Base-by-base conservation (phyloP, 1,139 yeast species). In the Yueomyces sp. region DNA sequence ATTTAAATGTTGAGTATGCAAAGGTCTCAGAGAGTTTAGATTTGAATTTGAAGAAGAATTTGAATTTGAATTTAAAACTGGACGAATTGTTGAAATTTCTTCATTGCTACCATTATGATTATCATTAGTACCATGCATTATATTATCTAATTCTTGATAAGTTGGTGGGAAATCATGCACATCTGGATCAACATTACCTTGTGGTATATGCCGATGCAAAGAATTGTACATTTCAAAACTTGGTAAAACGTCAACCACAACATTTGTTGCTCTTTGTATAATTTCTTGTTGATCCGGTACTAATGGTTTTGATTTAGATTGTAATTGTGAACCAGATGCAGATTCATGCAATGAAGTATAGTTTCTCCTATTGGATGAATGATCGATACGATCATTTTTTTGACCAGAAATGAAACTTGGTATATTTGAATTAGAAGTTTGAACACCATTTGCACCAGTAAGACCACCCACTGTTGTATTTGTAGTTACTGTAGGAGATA, bases 211-310 rank as follows among this genome's bases (percentile, higher is more conserved):
- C 40, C 62, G 52, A 40, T 59, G 63, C 43, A 60, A 44, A 3
- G 59, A 52, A 39, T 60, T 59, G 42, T 59, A 60, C 53, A 60
- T 54, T 39, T 60, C 63, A 42, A 60, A 60, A 2, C 63, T 59
- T 1, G 64, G 64, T 12, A 60, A 41, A 8, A 60, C 59, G 37
- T 60, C 64, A 4, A 59, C 55, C 19, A 39, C 45, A 40, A 46
- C 48, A 43, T 38, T 48, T 11, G 8, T 33, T 9, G n/a, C 35
- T 6, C 9, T 5, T 6, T 33, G n/a, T 33, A 33, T 33, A n/a
- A 33, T 33, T 6, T 11, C 35, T 33, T 33, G 31, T 29, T 26
- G 26, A 5, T 12, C 7, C 11, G 29, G 30, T 7, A 4, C 31
- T 32, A 7, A 29, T 6, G 31, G 31, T 6, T 29, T 8, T 6